Base-by-base conservation (phyloP, 768 basidiomycete species). In the Lentinula sp. region DNA sequence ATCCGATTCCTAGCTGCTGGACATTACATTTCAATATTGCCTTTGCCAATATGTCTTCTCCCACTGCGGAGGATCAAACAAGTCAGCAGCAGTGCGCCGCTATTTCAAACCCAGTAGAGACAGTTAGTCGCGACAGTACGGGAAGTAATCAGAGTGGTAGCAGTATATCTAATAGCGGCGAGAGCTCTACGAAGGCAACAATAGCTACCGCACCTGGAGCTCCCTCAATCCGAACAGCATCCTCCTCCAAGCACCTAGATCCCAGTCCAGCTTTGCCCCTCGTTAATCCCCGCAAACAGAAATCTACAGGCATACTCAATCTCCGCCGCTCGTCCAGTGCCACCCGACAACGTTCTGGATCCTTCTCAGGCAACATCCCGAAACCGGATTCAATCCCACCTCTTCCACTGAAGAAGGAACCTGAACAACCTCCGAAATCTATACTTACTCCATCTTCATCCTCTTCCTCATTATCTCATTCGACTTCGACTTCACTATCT, bases 361-460 rank as follows among this genome's bases (percentile, higher is more conserved):
- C 55, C 28, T 15, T 41, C 10, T 32, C n/a, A n/a, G 35, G 13
- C 33, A 51, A 7, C 23, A 36, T 23, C 12, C 6, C 18, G 15
- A 20, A 12, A 20, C 41, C 37, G 15, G 41, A 41, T 1, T 7
- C 20, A 12, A 6, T 43, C 2, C 55, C 55, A 15, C 55, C 55
- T 18, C 55, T 56, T 42, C 55, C 55, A 9, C 4, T 28, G 3
- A 28, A 41, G 41, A 23, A 45, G n/a, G 32, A 20, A 35, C 51
- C 36, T 10, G 20, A 54, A 54, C 46, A 48, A 48, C 23, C 32
- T 41, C 55, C 57, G 23, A 59, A 50, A 59, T 59, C 57, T 15
- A 48, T 50, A 13, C 37, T 50, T 37, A 10, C 48, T 10, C 32
- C 45, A 10, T 35, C 32, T 6, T 59, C 46, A 32, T 59, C 57